Evolutionary conservation across 371 early-diverging fungal genomes (phyloP), one percentile per base, ranked within the genome.

Genomic region (Rhizopus delemar): DNA sequence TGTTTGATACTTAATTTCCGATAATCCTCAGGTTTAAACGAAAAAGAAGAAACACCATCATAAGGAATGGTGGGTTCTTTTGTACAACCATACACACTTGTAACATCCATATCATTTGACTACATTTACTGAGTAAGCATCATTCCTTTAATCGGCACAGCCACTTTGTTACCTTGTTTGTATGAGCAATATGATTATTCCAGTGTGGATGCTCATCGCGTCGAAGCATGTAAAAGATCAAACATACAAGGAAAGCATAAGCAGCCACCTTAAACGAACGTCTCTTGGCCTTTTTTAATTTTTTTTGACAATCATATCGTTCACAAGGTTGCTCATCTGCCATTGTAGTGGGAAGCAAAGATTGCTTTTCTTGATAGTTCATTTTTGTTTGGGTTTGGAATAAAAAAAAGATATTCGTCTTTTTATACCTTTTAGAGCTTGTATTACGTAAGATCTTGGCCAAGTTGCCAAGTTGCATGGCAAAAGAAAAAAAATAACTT

Each of bases 1-100:
- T 61, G 43, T 9, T 55, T 28, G 34, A 61, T 43, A 0, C 41
- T 43, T 15, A 61, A 43, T 8, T 32, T 36, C 34, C 48, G 36
- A 28, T 55, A 61, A 1, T 49, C 11, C 28, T 41, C 12, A 33
- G 49, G 43, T 15, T 61, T 35, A n/a, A 56, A 55, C n/a, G 54
- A 34, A 15, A 61, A 61, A 34, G 39, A 29, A 9, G 55, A 50
- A 22, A n/a, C n/a, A 6, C 62, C 62, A 16, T 33, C 15, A 11
- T 43, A 61, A 11, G 62, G 62, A 51, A 61, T 56, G 3, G 34
- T 6, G 8, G 62, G 62, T 28, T 32, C 15, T 16, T 3, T n/a
- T 45, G 5, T 11, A 45, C 15, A 45, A 6, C 7, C 6, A 15
- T 16, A 7, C 46, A 38, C 8, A 11, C 3, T 0, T 8, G 8